phyloP scores from a whole-genome alignment of 2,329 filamentous ascomycete genomes.

The Hypocreales sp. region DNA sequence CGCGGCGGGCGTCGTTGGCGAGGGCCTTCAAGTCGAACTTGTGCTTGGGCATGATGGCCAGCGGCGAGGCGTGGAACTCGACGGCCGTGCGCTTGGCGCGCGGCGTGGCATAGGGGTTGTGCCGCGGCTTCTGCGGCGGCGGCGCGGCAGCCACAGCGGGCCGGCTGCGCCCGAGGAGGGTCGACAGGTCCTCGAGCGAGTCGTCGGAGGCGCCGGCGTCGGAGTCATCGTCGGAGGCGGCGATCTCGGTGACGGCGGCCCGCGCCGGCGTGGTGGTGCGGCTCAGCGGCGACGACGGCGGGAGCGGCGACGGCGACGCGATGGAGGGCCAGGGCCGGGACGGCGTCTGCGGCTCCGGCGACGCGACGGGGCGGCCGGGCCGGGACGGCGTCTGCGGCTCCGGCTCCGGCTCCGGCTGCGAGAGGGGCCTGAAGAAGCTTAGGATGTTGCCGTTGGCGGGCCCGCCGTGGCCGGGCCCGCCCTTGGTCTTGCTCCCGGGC shows the following conservation, averaged over 20 bases:
- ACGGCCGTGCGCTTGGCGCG: conserved; percentile 29
- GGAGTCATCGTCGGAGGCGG: conserved; percentile 58
- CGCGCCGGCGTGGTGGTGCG: conserved; percentile 12
- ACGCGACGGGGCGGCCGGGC: no score
- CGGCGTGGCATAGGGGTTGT: conserved; percentile 23
- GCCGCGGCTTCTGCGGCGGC: conserved; percentile 1
- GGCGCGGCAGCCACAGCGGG: conserved; percentile 2
- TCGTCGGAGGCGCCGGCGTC: conserved; percentile 37
- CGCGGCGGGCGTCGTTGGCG: conserved; percentile 39
- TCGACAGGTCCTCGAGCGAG: conserved; percentile 37
- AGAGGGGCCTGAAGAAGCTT: conserved; percentile 21
- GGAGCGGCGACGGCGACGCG: conserved; percentile 9
- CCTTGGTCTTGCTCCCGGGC: conserved; percentile 8
- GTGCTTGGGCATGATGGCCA: conserved; percentile 37
- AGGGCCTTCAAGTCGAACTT: conserved; percentile 50
- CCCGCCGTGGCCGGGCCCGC: not conserved
- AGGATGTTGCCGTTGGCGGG: conserved; percentile 14
- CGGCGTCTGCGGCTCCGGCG: conserved; percentile 4
- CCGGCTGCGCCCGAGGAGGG: conserved; percentile 13
- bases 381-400: no score
- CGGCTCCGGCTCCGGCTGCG: no score
- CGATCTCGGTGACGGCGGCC: conserved; percentile 28
- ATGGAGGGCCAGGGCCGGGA: conserved; percentile 5
- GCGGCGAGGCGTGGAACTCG: conserved; percentile 26
- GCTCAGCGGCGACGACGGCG: conserved; percentile 11